A percentile compares a stretch with the other conserved stretches of the same genome.
phyloP scores from a whole-genome alignment of 768 basidiomycete species.

The Lactarius hatsudake region DNA sequence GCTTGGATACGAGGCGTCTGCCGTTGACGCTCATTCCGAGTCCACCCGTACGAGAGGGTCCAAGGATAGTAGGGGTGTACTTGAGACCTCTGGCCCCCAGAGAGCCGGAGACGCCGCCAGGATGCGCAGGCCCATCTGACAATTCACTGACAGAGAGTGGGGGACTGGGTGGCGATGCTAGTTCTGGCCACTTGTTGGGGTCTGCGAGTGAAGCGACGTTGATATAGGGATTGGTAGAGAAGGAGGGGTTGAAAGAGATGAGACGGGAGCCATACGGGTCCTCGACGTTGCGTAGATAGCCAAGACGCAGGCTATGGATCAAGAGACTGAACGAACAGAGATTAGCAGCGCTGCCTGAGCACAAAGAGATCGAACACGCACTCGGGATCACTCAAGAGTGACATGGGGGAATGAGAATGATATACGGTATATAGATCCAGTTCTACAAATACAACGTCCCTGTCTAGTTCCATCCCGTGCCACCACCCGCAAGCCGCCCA shows the following conservation, averaged over 20 bases:
- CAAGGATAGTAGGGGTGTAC: constrained; percentile 89
- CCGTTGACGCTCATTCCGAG: constrained; percentile 76
- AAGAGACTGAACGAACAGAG: constrained; percentile 48
- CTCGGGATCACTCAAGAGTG: constrained; percentile 28
- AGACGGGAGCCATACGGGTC: constrained; percentile 82
- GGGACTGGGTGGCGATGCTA: constrained; percentile 66
- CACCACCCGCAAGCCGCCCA: constrained; percentile 32
- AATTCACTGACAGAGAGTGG: constrained; percentile 68
- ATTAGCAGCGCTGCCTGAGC: not conserved
- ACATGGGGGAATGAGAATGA: constrained; percentile 13
- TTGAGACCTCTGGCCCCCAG: constrained; percentile 59
- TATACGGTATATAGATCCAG: not conserved
- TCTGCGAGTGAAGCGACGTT: constrained; percentile 78
- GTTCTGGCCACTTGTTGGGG: constrained; percentile 79
- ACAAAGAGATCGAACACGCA: constrained; percentile 2
- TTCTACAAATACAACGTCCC: not conserved
- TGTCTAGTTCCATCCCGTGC: constrained; percentile 24
- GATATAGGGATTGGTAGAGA: constrained; percentile 81
- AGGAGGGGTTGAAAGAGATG: constrained; percentile 74
- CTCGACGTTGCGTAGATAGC: constrained; percentile 84
- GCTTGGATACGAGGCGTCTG: constrained; percentile 5
- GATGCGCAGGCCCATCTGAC: constrained; percentile 39
- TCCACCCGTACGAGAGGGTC: constrained; percentile 59
- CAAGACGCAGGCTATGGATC: constrained; percentile 80
- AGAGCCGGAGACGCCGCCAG: constrained; percentile 37